phyloP scores from a whole-genome alignment of 352 stramenopile species.

The Globisporangium middletonii region DNA sequence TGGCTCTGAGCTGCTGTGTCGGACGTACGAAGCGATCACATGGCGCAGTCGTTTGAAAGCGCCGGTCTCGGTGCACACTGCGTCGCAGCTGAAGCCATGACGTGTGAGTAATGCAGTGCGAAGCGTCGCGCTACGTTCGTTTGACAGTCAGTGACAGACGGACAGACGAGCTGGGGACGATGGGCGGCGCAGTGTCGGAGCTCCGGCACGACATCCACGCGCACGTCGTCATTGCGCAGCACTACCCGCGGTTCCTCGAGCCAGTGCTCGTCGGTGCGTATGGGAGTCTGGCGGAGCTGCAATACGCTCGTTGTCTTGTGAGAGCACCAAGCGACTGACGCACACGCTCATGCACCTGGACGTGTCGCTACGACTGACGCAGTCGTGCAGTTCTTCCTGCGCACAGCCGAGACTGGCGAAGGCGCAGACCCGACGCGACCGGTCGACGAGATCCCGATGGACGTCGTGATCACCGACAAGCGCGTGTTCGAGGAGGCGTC shows the following conservation, averaged over 20 bases:
- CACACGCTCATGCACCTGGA: no score
- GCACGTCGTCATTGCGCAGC: slow-evolving; percentile 47
- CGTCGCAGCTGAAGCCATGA: no score
- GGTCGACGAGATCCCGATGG: slow-evolving; percentile 44
- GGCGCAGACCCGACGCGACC: slow-evolving; percentile 39
- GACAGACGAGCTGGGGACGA: slow-evolving; percentile 9
- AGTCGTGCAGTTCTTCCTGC: slow-evolving; percentile 64
- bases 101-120: no score
- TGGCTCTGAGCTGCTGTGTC: no score
- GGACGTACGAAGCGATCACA: no score
- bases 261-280: slow-evolving; percentile 26
- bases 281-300: slow-evolving; percentile 13
- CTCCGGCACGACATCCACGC: slow-evolving; percentile 58
- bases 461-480: slow-evolving; percentile 50
- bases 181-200: slow-evolving; percentile 67
- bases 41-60: no score
- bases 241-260: slow-evolving; percentile 61
- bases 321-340: no score
- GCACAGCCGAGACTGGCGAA: slow-evolving; percentile 59
- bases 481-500: slow-evolving; percentile 55
- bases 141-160: not conserved
- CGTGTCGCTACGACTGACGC: not conserved
- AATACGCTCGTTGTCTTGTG: not conserved
- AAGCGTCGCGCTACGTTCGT: no score
- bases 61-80: no score